Conservation (phyloP, 441 rosid genomes). For the Pelargonium cotyledonis region DNA sequence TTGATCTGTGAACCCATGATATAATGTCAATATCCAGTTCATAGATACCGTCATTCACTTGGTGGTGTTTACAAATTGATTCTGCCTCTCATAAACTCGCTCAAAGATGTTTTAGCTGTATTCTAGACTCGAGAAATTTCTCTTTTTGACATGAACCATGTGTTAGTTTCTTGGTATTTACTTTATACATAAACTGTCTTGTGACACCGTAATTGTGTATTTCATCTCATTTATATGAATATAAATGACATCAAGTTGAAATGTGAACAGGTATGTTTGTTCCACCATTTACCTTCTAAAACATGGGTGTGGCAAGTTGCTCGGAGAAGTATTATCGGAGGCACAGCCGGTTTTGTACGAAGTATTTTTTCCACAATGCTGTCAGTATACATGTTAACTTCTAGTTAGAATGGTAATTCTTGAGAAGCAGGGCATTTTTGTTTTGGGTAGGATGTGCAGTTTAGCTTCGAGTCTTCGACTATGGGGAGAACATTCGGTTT, state of each 20-base stretch:
- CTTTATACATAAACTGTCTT: background rate
- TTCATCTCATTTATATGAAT: background rate
- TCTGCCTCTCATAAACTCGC: background rate
- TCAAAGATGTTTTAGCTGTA: background rate
- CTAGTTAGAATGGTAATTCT: constrained; percentile 12
- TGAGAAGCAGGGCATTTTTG: constrained; percentile 16
- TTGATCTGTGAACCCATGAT: too few relatives aligned
- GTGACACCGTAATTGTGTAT: background rate
- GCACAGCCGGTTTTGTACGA: background rate
- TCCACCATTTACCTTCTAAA: background rate
- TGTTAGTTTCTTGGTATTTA: background rate
- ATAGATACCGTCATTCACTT: too few relatives aligned
- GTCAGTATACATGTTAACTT: constrained; percentile 3
- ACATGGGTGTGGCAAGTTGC: constrained; percentile 5
- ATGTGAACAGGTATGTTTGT: background rate
- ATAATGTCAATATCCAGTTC: too few relatives aligned
- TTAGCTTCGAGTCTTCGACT: background rate
- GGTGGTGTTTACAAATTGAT: background rate
- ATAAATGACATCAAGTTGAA: background rate
- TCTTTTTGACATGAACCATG: too few relatives aligned
- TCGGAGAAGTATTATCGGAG: background rate
- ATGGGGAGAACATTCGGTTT: background rate
- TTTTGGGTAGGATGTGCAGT: background rate
- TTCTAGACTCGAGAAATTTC: too few relatives aligned
- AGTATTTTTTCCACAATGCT: constrained; percentile 17